Conservation (phyloP, 345 rosid species). For the Salix dunnii region DNA sequence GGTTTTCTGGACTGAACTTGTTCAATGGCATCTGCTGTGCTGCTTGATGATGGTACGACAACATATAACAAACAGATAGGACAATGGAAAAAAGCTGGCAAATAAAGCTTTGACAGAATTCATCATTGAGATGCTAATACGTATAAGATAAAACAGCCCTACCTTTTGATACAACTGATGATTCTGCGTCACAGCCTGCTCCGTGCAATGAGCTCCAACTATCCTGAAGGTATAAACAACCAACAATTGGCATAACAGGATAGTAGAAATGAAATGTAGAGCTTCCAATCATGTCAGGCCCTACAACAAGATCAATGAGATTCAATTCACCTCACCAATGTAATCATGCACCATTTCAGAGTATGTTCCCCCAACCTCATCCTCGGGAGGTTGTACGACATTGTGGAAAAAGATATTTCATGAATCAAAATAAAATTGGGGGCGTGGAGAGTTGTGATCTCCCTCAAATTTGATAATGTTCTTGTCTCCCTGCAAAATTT, state of each 20-base stretch:
- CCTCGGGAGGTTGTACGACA: constrained; percentile 88
- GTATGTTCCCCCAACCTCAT: constrained; percentile 55
- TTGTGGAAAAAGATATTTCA: constrained; percentile 92
- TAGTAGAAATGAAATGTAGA: constrained; percentile 14
- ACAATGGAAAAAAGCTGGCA: constrained; percentile 1
- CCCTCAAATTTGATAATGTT: constrained; percentile 96
- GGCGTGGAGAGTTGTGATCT: constrained; percentile 97
- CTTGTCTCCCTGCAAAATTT: constrained; percentile 81
- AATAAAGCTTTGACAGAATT: constrained; percentile 12
- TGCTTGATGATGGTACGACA: constrained; percentile 49
- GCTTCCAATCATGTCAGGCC: constrained; percentile 20
- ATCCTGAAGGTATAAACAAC: constrained; percentile 49
- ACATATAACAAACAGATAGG: constrained; percentile 12
- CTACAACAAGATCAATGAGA: constrained; percentile 9
- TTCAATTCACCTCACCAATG: constrained; percentile 73
- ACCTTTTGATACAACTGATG: constrained; percentile 50
- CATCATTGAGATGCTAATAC: constrained; percentile 1
- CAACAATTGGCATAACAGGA: constrained; percentile 22
- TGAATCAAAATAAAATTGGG: constrained; percentile 94
- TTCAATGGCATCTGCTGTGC: constrained; percentile 48
- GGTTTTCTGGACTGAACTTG: constrained; percentile 78
- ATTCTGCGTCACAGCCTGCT: constrained; percentile 41
- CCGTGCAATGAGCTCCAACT: constrained; percentile 55
- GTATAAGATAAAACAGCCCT: constrained; percentile 19
- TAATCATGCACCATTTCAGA: constrained; percentile 60